phyloP scores from a whole-genome alignment of 345 rosid genomes.

The Mallotus nudiflorus region DNA sequence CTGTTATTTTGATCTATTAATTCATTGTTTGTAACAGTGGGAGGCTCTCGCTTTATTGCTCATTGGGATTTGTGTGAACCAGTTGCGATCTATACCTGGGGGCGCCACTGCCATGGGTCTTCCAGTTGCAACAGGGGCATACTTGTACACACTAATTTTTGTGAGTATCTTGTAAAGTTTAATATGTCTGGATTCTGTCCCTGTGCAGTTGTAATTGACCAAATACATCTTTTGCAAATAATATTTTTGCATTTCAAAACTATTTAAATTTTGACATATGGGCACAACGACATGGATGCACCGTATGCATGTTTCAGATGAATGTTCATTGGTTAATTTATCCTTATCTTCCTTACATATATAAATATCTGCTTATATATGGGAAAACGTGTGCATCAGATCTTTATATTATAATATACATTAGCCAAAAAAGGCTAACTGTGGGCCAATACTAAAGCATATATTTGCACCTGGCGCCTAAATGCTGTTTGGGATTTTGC shows the following conservation, averaged over 20 bases:
- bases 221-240: neutral
- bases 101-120: constrained; percentile 69
- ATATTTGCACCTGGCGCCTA: neutral
- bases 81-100: constrained; percentile 82
- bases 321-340: neutral
- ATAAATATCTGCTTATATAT: neutral
- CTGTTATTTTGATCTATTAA: neutral
- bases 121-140: constrained; percentile 88
- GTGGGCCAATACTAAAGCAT: neutral
- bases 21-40: constrained; percentile 60
- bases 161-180: constrained; percentile 48
- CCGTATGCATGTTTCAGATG: neutral
- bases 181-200: neutral
- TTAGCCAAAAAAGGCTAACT: no score
- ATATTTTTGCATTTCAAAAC: neutral
- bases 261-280: neutral
- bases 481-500: no score
- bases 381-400: neutral
- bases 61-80: constrained; percentile 92
- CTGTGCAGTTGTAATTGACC: neutral
- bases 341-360: neutral
- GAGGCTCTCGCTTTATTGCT: constrained; percentile 95
- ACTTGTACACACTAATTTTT: constrained; percentile 76
- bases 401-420: no score
- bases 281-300: neutral